phyloP scores from a whole-genome alignment of 2,329 filamentous ascomycete species.

The Aspergillus pseudonomiae region DNA sequence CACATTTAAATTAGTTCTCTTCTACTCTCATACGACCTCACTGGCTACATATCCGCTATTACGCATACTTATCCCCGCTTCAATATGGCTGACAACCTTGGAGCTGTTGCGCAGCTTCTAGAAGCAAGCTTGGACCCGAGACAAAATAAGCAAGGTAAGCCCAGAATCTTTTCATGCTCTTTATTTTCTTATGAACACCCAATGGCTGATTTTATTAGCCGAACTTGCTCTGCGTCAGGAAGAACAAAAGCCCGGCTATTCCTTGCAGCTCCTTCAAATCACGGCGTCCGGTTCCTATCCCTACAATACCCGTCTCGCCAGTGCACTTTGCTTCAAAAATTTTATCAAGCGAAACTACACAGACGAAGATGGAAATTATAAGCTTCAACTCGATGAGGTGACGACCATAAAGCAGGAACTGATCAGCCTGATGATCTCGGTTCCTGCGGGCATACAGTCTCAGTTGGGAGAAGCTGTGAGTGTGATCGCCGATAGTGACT shows the following conservation, averaged over 20 bases:
- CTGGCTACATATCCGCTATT: constrained; percentile 5
- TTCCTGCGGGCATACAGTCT: constrained; percentile 82
- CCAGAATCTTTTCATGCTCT: constrained; percentile 11
- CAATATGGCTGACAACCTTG: constrained; percentile 64
- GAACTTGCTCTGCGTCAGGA: constrained; percentile 78
- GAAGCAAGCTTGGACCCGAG: constrained; percentile 86
- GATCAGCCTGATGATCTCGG: constrained; percentile 93
- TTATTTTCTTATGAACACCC: not conserved
- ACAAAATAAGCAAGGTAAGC: constrained; percentile 84
- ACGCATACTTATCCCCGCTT: constrained; percentile 16
- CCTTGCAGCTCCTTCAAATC: constrained; percentile 84
- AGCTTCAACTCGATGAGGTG: constrained; percentile 81
- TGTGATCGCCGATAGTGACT: constrained; percentile 96
- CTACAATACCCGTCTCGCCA: constrained; percentile 78
- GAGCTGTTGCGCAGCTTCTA: constrained; percentile 76
- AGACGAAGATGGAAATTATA: constrained; percentile 93
- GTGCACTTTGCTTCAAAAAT: constrained; percentile 97
- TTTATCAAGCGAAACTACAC: constrained; percentile 94
- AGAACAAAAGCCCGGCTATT: constrained; percentile 84
- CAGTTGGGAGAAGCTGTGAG: constrained; percentile 97
- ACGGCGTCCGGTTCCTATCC: constrained; percentile 75
- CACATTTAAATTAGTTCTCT: not conserved
- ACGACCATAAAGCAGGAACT: constrained; percentile 90
- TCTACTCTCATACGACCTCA: not conserved
- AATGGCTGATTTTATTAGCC: constrained; percentile 56